phyloP scores from a whole-genome alignment of 192 early-diverging fungal species.

The Coemansia nantahalensis region DNA sequence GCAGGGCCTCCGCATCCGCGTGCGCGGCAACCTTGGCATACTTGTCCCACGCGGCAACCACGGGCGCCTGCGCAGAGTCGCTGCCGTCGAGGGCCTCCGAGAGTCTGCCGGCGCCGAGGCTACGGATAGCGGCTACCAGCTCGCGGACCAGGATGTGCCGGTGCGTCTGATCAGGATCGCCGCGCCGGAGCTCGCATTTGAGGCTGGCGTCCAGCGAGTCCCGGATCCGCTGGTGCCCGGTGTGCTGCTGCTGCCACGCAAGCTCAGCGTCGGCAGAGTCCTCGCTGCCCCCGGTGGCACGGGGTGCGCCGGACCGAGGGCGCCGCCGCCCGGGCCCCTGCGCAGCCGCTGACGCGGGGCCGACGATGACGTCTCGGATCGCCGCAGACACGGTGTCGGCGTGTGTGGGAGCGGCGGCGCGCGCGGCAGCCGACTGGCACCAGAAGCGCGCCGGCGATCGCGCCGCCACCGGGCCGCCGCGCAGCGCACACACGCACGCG shows the following conservation, averaged over 20 bases:
- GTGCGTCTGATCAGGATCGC: not conserved
- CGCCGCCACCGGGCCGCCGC: no score
- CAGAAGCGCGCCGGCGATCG: no score
- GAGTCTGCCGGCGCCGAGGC: not conserved
- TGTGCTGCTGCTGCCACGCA: not conserved
- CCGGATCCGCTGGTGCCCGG: slow-evolving; percentile 5
- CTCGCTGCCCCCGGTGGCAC: no score
- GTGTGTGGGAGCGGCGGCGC: no score
- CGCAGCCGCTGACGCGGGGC: no score
- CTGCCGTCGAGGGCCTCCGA: not conserved
- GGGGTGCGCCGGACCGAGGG: no score
- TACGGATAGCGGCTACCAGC: slow-evolving; percentile 15
- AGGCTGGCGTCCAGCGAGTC: slow-evolving; percentile 9
- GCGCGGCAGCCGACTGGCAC: no score
- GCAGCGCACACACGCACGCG: no score
- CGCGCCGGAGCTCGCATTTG: slow-evolving; percentile 8
- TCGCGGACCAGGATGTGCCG: slow-evolving; percentile 20
- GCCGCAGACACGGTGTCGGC: no score
- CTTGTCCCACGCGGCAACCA: slow-evolving; percentile 26
- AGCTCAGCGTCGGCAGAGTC: no score
- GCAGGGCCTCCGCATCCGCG: slow-evolving; percentile 7
- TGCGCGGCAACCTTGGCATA: slow-evolving; percentile 26
- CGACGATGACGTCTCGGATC: no score
- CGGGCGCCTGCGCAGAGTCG: not conserved
- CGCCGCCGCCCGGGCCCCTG: no score